A percentile compares a stretch with the other conserved stretches of the same genome.
These are phyloP conservation scores for Amanita muscaria DNA, from an alignment of 768 basidiomycete species.

Conservation along the genomic window DNA sequence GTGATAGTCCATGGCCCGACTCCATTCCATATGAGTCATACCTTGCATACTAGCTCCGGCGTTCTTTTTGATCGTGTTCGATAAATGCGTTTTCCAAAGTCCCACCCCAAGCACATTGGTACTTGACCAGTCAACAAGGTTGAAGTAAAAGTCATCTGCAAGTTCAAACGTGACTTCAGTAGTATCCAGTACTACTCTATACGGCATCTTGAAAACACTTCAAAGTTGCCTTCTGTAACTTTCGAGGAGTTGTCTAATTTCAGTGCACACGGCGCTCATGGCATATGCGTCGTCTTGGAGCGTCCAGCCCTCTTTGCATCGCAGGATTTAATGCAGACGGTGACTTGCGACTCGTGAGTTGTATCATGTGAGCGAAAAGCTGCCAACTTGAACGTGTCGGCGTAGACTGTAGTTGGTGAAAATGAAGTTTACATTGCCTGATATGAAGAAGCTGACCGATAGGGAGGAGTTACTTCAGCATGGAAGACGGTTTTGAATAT, in stretches of 20 bases:
- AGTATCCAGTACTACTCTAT: constrained; percentile 89
- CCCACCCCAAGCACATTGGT: constrained; percentile 95
- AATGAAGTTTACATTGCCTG: constrained; percentile 22
- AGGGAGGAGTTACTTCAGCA: constrained; percentile 68
- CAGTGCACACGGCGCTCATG: constrained; percentile 80
- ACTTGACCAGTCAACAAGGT: constrained; percentile 94
- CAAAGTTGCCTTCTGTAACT: constrained; percentile 76
- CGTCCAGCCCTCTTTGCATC: constrained; percentile 59
- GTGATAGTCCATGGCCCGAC: too few relatives aligned
- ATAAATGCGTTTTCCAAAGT: constrained; percentile 84
- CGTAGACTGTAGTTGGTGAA: constrained; percentile 39
- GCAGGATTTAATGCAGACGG: constrained; percentile 50
- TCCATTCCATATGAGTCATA: too few relatives aligned
- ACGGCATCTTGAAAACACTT: constrained; percentile 88
- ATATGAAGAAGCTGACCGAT: constrained; percentile 52
- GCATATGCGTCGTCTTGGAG: constrained; percentile 87
- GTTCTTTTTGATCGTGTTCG: too few relatives aligned
- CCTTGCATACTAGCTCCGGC: too few relatives aligned
- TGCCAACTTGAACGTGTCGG: constrained; percentile 51
- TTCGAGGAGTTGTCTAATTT: constrained; percentile 74
- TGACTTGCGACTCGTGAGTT: too few relatives aligned
- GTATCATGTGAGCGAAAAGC: constrained; percentile 62
- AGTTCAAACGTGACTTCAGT: constrained; percentile 98
- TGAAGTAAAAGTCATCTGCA: constrained; percentile 97
- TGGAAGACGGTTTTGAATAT: constrained; percentile 73